Percentiles rank a stretch among this genome's conserved stretches.
These are phyloP conservation scores for Suillus hirtellus DNA, from an alignment of 768 basidiomycete species.

Conservation along the genomic window DNA sequence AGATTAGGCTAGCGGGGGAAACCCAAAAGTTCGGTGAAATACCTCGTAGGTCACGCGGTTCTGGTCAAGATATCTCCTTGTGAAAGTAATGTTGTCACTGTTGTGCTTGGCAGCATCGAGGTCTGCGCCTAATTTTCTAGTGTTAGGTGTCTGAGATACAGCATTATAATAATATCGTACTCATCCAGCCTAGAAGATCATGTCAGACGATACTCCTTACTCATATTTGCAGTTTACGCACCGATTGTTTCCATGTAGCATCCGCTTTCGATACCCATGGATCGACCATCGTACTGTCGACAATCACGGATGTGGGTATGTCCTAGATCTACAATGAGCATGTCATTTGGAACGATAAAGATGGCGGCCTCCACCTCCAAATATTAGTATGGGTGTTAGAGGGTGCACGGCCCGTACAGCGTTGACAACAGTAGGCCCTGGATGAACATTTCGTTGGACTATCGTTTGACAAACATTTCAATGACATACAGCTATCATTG, in stretches of 20 bases:
- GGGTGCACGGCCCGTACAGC: slow-evolving; percentile 75
- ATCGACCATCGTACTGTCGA: slow-evolving; percentile 62
- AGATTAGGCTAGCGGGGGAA: not conserved
- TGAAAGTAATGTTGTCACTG: slow-evolving; percentile 56
- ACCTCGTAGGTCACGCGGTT: slow-evolving; percentile 79
- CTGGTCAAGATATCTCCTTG: slow-evolving; percentile 75
- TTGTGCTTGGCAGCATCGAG: slow-evolving; percentile 39
- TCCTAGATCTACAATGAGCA: slow-evolving; percentile 35
- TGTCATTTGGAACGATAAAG: not conserved
- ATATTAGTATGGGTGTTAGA: slow-evolving; percentile 76
- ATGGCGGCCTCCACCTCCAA: slow-evolving; percentile 54
- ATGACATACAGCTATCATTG: slow-evolving; percentile 55
- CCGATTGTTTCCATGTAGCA: slow-evolving; percentile 93
- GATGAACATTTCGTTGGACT: not conserved
- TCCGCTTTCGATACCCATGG: slow-evolving; percentile 80
- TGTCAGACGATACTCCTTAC: not conserved
- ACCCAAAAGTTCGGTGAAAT: not conserved
- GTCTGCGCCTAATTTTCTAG: slow-evolving; percentile 42
- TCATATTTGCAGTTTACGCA: slow-evolving; percentile 28
- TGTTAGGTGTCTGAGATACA: not conserved
- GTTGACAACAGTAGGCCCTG: slow-evolving; percentile 72
- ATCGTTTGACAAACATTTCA: not conserved
- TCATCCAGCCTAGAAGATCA: slow-evolving; percentile 53
- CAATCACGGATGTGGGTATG: slow-evolving; percentile 84
- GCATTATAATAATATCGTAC: slow-evolving; percentile 36